Conservation (phyloP, 2,329 filamentous ascomycete species). For the Claviceps pazoutovae region DNA sequence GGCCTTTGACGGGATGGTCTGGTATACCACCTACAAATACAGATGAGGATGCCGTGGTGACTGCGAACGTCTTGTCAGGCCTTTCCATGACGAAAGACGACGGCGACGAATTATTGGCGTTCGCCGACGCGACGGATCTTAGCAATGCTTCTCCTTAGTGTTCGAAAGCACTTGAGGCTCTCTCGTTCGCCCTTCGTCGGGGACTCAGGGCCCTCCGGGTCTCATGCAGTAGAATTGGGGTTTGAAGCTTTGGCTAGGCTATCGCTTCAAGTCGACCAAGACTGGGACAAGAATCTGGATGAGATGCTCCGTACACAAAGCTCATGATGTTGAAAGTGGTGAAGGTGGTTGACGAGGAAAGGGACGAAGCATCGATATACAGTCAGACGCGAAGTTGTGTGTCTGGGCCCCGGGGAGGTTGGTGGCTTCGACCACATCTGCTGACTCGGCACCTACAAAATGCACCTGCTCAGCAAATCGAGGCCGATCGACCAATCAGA, state of each 20-base stretch:
- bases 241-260: neutral
- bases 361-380: neutral
- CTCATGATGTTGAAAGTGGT: slow-evolving; percentile 17
- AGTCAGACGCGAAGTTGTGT: neutral
- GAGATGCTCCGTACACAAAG: slow-evolving; percentile 10
- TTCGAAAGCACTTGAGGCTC: slow-evolving; percentile 10
- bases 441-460: neutral
- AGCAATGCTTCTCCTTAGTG: neutral
- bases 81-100: slow-evolving; percentile 19
- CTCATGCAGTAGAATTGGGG: slow-evolving; percentile 6
- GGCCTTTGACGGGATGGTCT: slow-evolving; percentile 26
- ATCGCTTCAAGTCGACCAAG: slow-evolving; percentile 17
- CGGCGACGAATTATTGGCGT: slow-evolving; percentile 4
- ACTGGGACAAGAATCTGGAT: slow-evolving; percentile 12
- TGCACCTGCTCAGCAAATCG: too few species aligned
- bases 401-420: neutral
- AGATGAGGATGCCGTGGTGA: slow-evolving; percentile 11
- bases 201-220: slow-evolving; percentile 7
- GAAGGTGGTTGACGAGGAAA: slow-evolving; percentile 1
- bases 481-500: too few species aligned
- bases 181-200: slow-evolving; percentile 9
- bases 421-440: neutral
- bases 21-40: slow-evolving; percentile 21
- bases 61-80: slow-evolving; percentile 18
- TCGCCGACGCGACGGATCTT: slow-evolving; percentile 4